Evolutionary conservation across 345 rosid genomes (phyloP).

Genomic region (Brassica nigra): DNA sequence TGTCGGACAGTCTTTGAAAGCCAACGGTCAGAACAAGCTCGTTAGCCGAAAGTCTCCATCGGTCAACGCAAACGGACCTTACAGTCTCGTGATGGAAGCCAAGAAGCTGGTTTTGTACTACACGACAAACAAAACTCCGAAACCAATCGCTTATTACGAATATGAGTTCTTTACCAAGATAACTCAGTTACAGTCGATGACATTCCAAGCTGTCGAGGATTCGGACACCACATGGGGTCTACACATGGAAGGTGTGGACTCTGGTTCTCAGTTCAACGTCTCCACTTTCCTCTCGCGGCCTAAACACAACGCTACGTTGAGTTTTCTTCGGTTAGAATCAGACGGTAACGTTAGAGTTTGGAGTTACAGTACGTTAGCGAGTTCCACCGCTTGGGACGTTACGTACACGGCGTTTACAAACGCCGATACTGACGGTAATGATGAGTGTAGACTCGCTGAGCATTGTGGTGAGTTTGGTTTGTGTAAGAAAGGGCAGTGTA

Average conservation of each 20-base stretch:
- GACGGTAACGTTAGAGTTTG: conserved; percentile 5
- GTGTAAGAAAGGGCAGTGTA: conserved; percentile 41
- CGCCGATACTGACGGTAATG: conserved; percentile 30
- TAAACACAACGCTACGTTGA: conserved; percentile 10
- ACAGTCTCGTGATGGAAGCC: conserved; percentile 8
- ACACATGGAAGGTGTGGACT: conserved; percentile 14
- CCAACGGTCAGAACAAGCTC: background rate
- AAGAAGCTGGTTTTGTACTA: background rate
- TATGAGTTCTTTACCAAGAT: background rate
- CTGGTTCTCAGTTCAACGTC: background rate
- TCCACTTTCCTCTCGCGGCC: background rate
- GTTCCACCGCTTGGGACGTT: conserved; percentile 40
- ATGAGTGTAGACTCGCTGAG: conserved; percentile 38
- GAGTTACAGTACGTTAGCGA: background rate
- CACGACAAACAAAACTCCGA: conserved; percentile 8
- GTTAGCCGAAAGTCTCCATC: conserved; percentile 5
- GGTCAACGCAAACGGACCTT: background rate
- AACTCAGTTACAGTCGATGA: background rate
- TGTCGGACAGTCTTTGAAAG: background rate
- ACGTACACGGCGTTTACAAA: conserved; percentile 1
- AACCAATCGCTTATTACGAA: background rate
- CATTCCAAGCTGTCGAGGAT: background rate
- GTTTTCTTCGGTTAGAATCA: conserved; percentile 1
- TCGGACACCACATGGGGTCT: conserved; percentile 38
- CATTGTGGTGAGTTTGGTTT: conserved; percentile 39